Base-by-base conservation (phyloP, 2,329 filamentous ascomycete genomes). In the Biscogniauxia sp. region DNA sequence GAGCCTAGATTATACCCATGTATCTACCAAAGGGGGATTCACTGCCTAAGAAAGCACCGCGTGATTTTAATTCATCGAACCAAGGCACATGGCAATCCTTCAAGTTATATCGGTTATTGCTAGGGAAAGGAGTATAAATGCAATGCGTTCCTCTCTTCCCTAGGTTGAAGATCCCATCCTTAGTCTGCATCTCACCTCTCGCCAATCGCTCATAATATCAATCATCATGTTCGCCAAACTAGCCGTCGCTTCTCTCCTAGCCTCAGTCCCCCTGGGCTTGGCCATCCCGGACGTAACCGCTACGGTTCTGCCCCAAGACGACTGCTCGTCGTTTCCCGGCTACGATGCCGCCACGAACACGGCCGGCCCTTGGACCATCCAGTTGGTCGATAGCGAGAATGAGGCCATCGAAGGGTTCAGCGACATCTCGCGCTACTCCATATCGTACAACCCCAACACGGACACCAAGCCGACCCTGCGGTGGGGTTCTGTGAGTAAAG, bases 351-450 rank as follows among this genome's bases (percentile, higher is more conserved):
- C 61, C 13, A 56, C 54, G 51, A 62, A 64, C 55, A 65, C 63
- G 20, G 65, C 65, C 11, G 65, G 65, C 0, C 65, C 65, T 5
- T 66, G 65, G 65, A 60, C 57, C 17, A 57, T 66, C 51, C 56
- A 65, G 32, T 1, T 66, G 49, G 61, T 62, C 49, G 51, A 64
- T 32, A 64, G 61, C 55, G 61, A 66, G 56, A 66, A 66, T 20
- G 19, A 32, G 13, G 65, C 61, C 17, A 66, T 66, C 50, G 65
- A 66, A 37, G 63, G 65, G 2, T 66, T 66, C 50, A 59, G 63
- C 51, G 65, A 66, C 55, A 66, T 61, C 1, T 65, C 61, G 15
- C 45, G 51, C 6, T 66, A 66, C 55, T 62, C 65, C 3, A 55
- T 66, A 32, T 45, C 37, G 1, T 45, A 45, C 37, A 45, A 45